Evolutionary conservation across 1,284 basidiomycete species (phyloP).

Genomic region (Ceratobasidium sp.): DNA sequence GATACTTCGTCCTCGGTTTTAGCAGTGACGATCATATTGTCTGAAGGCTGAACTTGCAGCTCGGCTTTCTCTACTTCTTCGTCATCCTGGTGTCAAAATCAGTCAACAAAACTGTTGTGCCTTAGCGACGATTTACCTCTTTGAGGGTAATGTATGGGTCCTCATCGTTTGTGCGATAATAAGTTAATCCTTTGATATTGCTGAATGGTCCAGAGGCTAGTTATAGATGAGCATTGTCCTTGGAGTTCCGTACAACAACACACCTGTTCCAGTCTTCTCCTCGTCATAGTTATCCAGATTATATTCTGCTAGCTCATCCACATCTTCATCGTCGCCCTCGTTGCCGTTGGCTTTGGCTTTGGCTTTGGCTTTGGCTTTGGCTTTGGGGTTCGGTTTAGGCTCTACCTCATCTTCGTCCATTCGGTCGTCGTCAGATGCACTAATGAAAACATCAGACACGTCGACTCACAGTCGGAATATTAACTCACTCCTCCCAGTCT

Average conservation of each 20-base stretch:
- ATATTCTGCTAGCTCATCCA: slow-evolving; percentile 89
- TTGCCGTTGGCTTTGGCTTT: no score
- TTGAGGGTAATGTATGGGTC: slow-evolving; percentile 98
- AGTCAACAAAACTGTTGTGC: background rate
- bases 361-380: slow-evolving; percentile 46
- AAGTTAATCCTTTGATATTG: slow-evolving; percentile 94
- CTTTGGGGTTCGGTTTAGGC: slow-evolving; percentile 41
- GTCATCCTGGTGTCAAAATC: slow-evolving; percentile 49
- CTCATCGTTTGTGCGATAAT: slow-evolving; percentile 89
- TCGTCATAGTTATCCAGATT: slow-evolving; percentile 95
- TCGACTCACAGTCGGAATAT: slow-evolving; percentile 10
- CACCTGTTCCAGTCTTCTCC: slow-evolving; percentile 69
- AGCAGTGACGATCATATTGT: slow-evolving; percentile 91
- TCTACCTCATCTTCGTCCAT: slow-evolving; percentile 52
- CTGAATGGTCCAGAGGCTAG: slow-evolving; percentile 88
- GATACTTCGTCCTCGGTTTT: slow-evolving; percentile 98
- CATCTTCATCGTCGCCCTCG: slow-evolving; percentile 51
- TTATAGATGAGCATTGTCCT: background rate
- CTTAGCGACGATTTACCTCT: slow-evolving; percentile 63
- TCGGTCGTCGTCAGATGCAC: slow-evolving; percentile 46
- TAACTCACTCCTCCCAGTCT: slow-evolving; percentile 83
- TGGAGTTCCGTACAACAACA: slow-evolving; percentile 43
- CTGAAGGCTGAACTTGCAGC: slow-evolving; percentile 86
- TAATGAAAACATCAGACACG: slow-evolving; percentile 3
- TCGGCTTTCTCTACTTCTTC: slow-evolving; percentile 89